These are phyloP conservation scores for Eremomyces bilateralis DNA, from an alignment of 495 filamentous ascomycete genomes.

Conservation along the genomic window DNA sequence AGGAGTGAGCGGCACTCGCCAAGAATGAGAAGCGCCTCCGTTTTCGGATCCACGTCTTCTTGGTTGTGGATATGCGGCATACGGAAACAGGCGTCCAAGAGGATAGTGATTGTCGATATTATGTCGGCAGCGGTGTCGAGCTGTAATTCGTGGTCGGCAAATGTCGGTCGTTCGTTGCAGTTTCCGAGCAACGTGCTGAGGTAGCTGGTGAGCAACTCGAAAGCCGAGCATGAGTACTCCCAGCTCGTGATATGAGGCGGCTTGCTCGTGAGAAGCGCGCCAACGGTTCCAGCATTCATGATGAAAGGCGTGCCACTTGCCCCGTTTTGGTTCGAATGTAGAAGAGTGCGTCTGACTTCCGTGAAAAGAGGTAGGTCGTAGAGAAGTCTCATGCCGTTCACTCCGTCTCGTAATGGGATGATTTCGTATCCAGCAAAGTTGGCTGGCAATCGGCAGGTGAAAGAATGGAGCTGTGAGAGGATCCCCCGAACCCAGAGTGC, in stretches of 20 bases:
- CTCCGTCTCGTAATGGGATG: slow-evolving; percentile 60
- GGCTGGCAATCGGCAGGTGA: slow-evolving; percentile 49
- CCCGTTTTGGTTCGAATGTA: not conserved
- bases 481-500: no score
- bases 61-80: not conserved
- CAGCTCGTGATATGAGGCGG: slow-evolving; percentile 4
- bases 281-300: no score
- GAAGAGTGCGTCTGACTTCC: not conserved
- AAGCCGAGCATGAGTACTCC: slow-evolving; percentile 6
- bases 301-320: not conserved
- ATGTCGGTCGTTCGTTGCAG: no score
- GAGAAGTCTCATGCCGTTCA: slow-evolving; percentile 36
- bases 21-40: not conserved
- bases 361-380: slow-evolving; percentile 30
- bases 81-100: not conserved
- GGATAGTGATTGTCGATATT: no score
- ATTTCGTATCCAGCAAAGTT: slow-evolving; percentile 48
- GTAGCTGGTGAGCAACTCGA: no score
- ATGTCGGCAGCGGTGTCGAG: not conserved
- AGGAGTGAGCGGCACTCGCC: not conserved
- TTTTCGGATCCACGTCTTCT: not conserved
- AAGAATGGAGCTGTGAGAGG: no score
- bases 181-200: no score
- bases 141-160: not conserved
- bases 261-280: not conserved